Evolutionary conservation across 805 yeast species (phyloP), one percentile per base, ranked within the genome.

Genomic region (Lipomyces orientalis): DNA sequence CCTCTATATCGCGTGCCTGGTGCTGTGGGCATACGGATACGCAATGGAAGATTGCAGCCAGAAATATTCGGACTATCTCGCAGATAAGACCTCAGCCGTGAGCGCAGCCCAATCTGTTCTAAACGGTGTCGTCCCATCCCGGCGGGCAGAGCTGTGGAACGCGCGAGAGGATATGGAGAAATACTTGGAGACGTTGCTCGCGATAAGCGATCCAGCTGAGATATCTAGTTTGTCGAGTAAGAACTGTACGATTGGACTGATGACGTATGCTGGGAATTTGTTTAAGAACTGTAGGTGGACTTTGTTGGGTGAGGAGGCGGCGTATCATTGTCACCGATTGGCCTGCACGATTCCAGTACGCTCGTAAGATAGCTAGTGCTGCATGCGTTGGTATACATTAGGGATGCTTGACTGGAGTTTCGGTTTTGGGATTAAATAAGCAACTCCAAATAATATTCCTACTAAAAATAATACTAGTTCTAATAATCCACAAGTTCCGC

Each of bases 21-120:
- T 77, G 2, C 66, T 74, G 4, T 75, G 76, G 75, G 74, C 76
- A 9, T 75, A 73, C 59, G 77, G 70, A 14, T 67, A 64, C 37
- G 70, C 67, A 33, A 43, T 37, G 54, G 66, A 62, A 35, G 66
- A 66, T 29, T 62, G 69, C 52, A 46, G 58, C 22, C 61, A 59
- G 10, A 54, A 37, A 46, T 66, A 22, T 55, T 55, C 66, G 10
- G 69, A 62, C 54, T 58, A 58, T 19, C 25, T 34, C 8, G 67
- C 55, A 34, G 12, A 25, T 8, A 63, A 57, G 39, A 2, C 3
- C 14, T 39, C 46, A n/a, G 19, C 46, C 16, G 16, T 14, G 46
- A 14, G 46, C 46, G 14, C n/a, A 5, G 58, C 58, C 16, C 9
- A 39, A n/a, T 31, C 29, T 33, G 51, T 37, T 12, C 33, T 43